phyloP scores from a whole-genome alignment of 1,284 basidiomycete species.

The Cutaneotrichosporon curvatum region DNA sequence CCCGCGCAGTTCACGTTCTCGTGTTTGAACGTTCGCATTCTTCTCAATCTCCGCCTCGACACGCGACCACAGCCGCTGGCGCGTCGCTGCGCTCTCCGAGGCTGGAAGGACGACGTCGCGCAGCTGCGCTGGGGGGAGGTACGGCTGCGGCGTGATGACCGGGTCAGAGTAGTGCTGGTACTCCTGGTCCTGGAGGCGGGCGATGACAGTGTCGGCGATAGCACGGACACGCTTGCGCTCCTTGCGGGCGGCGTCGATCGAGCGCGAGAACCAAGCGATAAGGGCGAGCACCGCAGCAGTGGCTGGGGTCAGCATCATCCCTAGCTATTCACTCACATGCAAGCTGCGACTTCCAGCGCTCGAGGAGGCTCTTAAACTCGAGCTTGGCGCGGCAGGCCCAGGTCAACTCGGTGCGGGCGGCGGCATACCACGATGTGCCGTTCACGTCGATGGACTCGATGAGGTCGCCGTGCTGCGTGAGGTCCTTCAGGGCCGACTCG shows the following conservation, averaged over 20 bases:
- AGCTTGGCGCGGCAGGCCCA: slow-evolving; percentile 65
- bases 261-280: slow-evolving; percentile 41
- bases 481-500: slow-evolving; percentile 68
- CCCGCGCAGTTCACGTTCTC: slow-evolving; percentile 77
- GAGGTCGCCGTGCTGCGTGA: slow-evolving; percentile 73
- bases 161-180: slow-evolving; percentile 69
- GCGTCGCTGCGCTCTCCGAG: slow-evolving; percentile 62
- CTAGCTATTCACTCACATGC: slow-evolving; percentile 54
- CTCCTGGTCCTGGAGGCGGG: slow-evolving; percentile 69
- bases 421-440: slow-evolving; percentile 73
- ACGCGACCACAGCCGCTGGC: slow-evolving; percentile 71
- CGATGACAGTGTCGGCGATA: slow-evolving; percentile 71
- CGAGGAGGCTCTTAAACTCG: slow-evolving; percentile 60
- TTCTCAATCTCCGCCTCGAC: slow-evolving; percentile 84
- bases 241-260: slow-evolving; percentile 52
- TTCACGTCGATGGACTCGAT: slow-evolving; percentile 61
- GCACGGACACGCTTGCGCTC: slow-evolving; percentile 66
- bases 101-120: slow-evolving; percentile 81
- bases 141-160: slow-evolving; percentile 65
- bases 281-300: slow-evolving; percentile 34
- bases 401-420: slow-evolving; percentile 63
- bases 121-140: slow-evolving; percentile 80
- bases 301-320: slow-evolving; percentile 28
- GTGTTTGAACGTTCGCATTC: slow-evolving; percentile 87
- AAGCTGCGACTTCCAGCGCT: slow-evolving; percentile 61